Evolutionary conservation across 2,329 filamentous ascomycete species (phyloP).

Genomic region (Tolypocladium nubicola): DNA sequence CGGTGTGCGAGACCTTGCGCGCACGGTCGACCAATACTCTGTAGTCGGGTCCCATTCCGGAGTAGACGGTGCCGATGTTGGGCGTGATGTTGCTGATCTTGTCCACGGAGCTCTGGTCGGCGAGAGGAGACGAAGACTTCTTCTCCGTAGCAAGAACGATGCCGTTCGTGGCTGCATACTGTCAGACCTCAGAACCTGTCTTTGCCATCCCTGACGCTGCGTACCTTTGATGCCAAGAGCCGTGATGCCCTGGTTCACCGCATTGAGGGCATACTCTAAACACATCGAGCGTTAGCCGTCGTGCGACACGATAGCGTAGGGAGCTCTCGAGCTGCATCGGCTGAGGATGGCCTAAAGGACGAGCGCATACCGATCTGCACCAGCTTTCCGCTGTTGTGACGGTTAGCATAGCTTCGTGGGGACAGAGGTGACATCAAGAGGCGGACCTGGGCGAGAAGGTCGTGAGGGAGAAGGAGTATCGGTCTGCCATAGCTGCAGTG

Average conservation of each 20-base stretch:
- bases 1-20: conserved; percentile 94
- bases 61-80: conserved; percentile 99
- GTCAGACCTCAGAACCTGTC: conserved; percentile 8
- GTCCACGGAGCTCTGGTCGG: conserved; percentile 87
- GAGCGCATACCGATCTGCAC: conserved; percentile 72
- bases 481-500: conserved; percentile 69
- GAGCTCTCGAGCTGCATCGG: background rate
- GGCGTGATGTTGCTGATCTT: conserved; percentile 98
- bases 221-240: conserved; percentile 96
- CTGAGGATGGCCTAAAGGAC: background rate
- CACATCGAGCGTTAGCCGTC: conserved; percentile 2
- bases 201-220: background rate
- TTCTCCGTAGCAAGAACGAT: conserved; percentile 99
- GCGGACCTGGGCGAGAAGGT: conserved; percentile 97
- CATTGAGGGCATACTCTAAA: conserved; percentile 95
- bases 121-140: conserved; percentile 95
- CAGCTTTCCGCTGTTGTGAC: conserved; percentile 75
- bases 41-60: conserved; percentile 98
- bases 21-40: conserved; percentile 95
- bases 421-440: conserved; percentile 10
- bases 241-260: conserved; percentile 98
- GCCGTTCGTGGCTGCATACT: conserved; percentile 74
- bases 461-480: conserved; percentile 98
- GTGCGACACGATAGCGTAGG: background rate
- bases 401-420: conserved; percentile 26